Evolutionary conservation across 2,329 filamentous ascomycete species (phyloP), one percentile per base, ranked within the genome.

Genomic region (Alternaria sp.): DNA sequence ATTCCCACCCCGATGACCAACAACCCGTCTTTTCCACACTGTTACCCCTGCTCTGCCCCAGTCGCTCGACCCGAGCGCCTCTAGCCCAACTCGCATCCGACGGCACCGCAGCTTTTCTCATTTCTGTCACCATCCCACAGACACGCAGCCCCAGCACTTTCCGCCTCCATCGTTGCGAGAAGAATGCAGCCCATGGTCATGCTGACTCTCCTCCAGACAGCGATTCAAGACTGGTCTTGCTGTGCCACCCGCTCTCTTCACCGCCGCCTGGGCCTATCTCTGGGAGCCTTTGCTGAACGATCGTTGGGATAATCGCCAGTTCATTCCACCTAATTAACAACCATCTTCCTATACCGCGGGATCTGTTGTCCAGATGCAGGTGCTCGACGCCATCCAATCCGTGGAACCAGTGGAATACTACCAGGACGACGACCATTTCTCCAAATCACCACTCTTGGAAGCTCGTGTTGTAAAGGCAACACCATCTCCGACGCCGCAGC

Each of bases 401-500:
- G 30, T 52, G 17, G 49, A 52, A 52, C 36, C 49, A 9, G 30
- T 52, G 17, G 49, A 61, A 59, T 86, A 84, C 77, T 83, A 85
- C 71, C 80, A 82, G 66, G 84, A 86, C 79, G 84, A 86, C 79
- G 77, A 86, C 79, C 80, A 81, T 66, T 74, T 81, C 51, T 79
- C 78, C 64, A 77, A 74, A 69, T 83, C 79, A 19, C 80, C 80
- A 46, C 79, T 70, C 79, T 83, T 79, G 77, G 77, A 69, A 73
- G 75, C 72, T 72, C 77, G 79, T 77, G 70, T 72, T 72, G 79
- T 79, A 78, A 74, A 65, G 30, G 80, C 83, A 57, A 85, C 81
- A 66, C 80, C 84, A 50, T 78, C 80, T 54, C 85, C 83, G n/a
- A 85, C 86, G 54, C 85, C 86, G 12, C 80, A 82, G 32, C 84